These are phyloP conservation scores for Auriscalpium orientale DNA, from an alignment of 768 basidiomycete genomes.

Conservation along the genomic window DNA sequence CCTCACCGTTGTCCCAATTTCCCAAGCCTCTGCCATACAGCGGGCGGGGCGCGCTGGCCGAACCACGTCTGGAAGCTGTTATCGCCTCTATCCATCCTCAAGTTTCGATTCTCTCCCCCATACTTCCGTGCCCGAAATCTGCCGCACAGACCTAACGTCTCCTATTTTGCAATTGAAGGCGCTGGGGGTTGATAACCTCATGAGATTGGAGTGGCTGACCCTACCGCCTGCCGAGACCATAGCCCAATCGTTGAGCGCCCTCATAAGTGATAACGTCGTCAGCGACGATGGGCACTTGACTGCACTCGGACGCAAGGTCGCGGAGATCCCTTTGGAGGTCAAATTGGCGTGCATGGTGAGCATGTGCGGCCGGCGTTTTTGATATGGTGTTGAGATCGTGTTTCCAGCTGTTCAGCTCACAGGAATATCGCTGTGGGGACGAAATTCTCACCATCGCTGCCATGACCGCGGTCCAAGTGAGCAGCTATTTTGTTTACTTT, in stretches of 20 bases:
- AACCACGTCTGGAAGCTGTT: slow-evolving; percentile 87
- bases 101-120: slow-evolving; percentile 52
- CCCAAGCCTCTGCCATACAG: slow-evolving; percentile 85
- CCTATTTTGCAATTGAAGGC: slow-evolving; percentile 92
- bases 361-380: slow-evolving; percentile 3
- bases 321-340: slow-evolving; percentile 91
- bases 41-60: slow-evolving; percentile 93
- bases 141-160: slow-evolving; percentile 83
- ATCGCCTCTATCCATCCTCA: slow-evolving; percentile 75
- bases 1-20: slow-evolving; percentile 75
- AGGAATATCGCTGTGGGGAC: slow-evolving; percentile 83
- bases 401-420: slow-evolving; percentile 74
- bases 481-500: slow-evolving; percentile 1
- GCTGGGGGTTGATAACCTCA: slow-evolving; percentile 88
- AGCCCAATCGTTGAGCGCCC: slow-evolving; percentile 76
- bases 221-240: slow-evolving; percentile 83
- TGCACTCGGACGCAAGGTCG: slow-evolving; percentile 73
- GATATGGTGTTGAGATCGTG: neutral
- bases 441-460: slow-evolving; percentile 95
- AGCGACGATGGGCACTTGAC: slow-evolving; percentile 76
- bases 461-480: slow-evolving; percentile 86
- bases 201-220: slow-evolving; percentile 95
- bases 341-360: slow-evolving; percentile 89
- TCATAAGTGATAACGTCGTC: slow-evolving; percentile 77
- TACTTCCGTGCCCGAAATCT: slow-evolving; percentile 84